Evolutionary conservation across 1,284 basidiomycete genomes (phyloP), one percentile per base, ranked within the genome.

Genomic region (Omphalotus olearius): DNA sequence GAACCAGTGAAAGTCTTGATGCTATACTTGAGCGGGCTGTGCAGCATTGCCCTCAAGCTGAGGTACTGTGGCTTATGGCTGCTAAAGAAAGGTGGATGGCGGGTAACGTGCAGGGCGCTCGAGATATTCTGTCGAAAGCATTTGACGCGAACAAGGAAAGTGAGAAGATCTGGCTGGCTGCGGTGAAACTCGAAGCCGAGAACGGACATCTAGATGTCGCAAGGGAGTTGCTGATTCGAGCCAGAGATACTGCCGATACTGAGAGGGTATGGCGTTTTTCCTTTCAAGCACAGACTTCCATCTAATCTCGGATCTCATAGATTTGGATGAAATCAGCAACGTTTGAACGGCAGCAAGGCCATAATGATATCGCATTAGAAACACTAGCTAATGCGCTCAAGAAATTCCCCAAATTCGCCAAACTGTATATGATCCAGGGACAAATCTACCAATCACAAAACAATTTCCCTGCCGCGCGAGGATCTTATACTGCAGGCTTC

Each of bases 291-390:
- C 47, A 56, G 37, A 58, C 54, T 47, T 49, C 46, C 42, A 35
- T 47, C 20, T 30, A 33, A 20, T 41, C 17, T 23, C 23, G 23
- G n/a, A 23, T 42, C 33, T 53, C 5, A 17, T 54, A 94, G 92
- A 95, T 97, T 51, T 99, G 96, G 96, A 92, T 98, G 90, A 99
- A 99, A 68, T 93, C 91, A 4, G 94, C 91, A 1, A 89, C 93
- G 0, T 93, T 99, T 59, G 94, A 98, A 65, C 81, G 95, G 3
- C 89, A 96, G 63, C 88, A 95, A 64, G 88, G 88, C 1, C 79
- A 85, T 54, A 71, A 81, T 4, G 76, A 82, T n/a, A 77, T 76
- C 4, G 93, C 94, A 0, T 75, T 98, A 6, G 73, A 81, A 56
- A 88, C 88, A 0, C 76, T 93, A 11, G 75, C 82, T n/a, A 72